These are phyloP conservation scores for Phialocephala sp. DNA, from an alignment of 2,329 filamentous ascomycete genomes.

Conservation along the genomic window DNA sequence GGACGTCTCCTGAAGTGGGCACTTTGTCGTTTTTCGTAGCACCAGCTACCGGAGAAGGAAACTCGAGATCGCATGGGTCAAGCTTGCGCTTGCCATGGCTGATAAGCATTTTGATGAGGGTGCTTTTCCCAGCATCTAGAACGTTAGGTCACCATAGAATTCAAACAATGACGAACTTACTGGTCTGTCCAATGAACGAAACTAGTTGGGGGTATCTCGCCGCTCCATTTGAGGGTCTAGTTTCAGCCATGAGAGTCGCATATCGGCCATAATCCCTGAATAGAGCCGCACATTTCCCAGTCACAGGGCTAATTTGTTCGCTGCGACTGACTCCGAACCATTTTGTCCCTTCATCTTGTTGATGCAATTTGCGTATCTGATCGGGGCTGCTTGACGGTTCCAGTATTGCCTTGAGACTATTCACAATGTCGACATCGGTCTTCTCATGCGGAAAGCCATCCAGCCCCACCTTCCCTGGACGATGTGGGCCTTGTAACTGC, in stretches of 20 bases:
- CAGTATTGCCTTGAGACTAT: constrained; percentile 39
- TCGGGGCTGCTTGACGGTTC: constrained; percentile 32
- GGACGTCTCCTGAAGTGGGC: constrained; percentile 57
- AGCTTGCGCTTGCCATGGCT: constrained; percentile 13
- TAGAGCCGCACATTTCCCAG: constrained; percentile 36
- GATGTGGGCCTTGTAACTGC: constrained; percentile 22
- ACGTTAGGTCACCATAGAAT: background rate
- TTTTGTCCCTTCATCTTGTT: constrained; percentile 44
- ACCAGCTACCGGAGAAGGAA: constrained; percentile 52
- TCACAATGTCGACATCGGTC: constrained; percentile 40
- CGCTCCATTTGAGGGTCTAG: constrained; percentile 32
- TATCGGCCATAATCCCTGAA: constrained; percentile 53
- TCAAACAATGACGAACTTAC: constrained; percentile 5
- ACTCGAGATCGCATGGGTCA: constrained; percentile 31
- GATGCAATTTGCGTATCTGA: constrained; percentile 38
- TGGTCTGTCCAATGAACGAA: constrained; percentile 27
- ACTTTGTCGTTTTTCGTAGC: constrained; percentile 45
- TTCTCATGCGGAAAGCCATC: constrained; percentile 46
- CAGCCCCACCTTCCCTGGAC: constrained; percentile 28
- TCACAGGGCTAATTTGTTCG: constrained; percentile 28
- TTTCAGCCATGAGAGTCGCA: constrained; percentile 47
- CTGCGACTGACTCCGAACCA: constrained; percentile 44
- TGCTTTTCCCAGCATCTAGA: constrained; percentile 52
- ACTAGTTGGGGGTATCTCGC: constrained; percentile 43
- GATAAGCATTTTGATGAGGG: constrained; percentile 44